These are phyloP conservation scores for Eutrema yunnanense DNA, from an alignment of 345 rosid species.

Conservation along the genomic window DNA sequence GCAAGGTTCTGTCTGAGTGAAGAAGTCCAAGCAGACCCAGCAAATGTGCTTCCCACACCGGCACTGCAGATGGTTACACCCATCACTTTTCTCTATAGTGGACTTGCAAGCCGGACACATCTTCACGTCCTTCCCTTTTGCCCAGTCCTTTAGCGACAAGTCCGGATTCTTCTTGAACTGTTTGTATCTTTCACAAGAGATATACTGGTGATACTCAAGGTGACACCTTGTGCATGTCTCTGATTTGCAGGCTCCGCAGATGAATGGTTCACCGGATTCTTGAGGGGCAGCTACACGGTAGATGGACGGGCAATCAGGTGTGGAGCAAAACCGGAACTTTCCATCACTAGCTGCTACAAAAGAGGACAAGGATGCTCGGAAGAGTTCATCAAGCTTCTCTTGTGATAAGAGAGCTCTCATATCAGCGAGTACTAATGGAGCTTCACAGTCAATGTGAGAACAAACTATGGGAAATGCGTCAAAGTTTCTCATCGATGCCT, in stretches of 20 bases:
- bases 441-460: slow-evolving; percentile 43
- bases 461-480: slow-evolving; percentile 69
- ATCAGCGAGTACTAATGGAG: slow-evolving; percentile 51
- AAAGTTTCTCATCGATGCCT: slow-evolving; percentile 54
- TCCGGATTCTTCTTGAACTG: slow-evolving; percentile 82
- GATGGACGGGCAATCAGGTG: slow-evolving; percentile 82
- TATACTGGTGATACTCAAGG: slow-evolving; percentile 61
- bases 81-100: slow-evolving; percentile 75
- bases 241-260: slow-evolving; percentile 66
- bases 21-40: slow-evolving; percentile 67
- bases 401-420: slow-evolving; percentile 48
- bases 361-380: slow-evolving; percentile 62
- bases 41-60: slow-evolving; percentile 78
- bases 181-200: slow-evolving; percentile 65
- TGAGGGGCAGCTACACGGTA: slow-evolving; percentile 47
- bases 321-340: slow-evolving; percentile 66
- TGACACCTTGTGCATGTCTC: slow-evolving; percentile 77
- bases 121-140: slow-evolving; percentile 69
- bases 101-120: slow-evolving; percentile 61
- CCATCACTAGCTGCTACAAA: slow-evolving; percentile 63
- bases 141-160: slow-evolving; percentile 67
- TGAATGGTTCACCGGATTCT: slow-evolving; percentile 40
- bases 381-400: slow-evolving; percentile 77
- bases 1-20: slow-evolving; percentile 45
- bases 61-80: slow-evolving; percentile 80